phyloP scores from a whole-genome alignment of 2,329 filamentous ascomycete genomes.

The Escovopsis sp. region DNA sequence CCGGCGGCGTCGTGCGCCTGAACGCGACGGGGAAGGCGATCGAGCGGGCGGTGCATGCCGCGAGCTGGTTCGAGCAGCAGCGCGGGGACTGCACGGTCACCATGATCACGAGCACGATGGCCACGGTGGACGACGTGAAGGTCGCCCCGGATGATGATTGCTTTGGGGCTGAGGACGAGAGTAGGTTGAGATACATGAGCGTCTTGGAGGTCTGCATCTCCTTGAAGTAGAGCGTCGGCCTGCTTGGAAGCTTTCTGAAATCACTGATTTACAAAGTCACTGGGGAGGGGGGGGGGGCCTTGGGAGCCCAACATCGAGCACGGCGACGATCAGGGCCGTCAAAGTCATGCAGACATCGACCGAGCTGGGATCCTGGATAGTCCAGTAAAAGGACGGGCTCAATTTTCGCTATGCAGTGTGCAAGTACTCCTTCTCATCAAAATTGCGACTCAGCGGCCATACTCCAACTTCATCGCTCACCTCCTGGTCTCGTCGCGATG shows the following conservation, averaged over 20 bases:
- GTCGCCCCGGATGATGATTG: constrained; percentile 20
- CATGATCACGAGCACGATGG: constrained; percentile 46
- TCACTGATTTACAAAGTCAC: no score
- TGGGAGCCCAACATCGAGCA: no score
- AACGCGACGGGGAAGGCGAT: constrained; percentile 55
- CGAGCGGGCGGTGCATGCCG: constrained; percentile 45
- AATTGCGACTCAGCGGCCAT: constrained; percentile 2
- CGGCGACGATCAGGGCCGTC: background rate
- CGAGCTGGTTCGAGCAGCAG: constrained; percentile 46
- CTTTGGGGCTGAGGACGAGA: constrained; percentile 18
- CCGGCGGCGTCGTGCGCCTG: constrained; percentile 41
- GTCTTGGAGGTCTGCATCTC: constrained; percentile 34
- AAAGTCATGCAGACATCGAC: no score
- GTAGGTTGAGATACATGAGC: constrained; percentile 33
- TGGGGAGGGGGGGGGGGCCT: background rate
- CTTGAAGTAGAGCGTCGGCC: constrained; percentile 24
- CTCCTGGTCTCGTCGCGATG: no score
- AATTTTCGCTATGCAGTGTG: no score
- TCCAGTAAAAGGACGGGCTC: no score
- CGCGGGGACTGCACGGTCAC: constrained; percentile 43
- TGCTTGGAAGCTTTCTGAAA: background rate
- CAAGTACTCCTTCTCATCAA: background rate
- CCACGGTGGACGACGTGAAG: constrained; percentile 54
- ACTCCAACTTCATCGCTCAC: no score
- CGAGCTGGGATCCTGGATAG: no score